phyloP scores from a whole-genome alignment of 1,139 yeast genomes.

The Saccharomyces uvarum region DNA sequence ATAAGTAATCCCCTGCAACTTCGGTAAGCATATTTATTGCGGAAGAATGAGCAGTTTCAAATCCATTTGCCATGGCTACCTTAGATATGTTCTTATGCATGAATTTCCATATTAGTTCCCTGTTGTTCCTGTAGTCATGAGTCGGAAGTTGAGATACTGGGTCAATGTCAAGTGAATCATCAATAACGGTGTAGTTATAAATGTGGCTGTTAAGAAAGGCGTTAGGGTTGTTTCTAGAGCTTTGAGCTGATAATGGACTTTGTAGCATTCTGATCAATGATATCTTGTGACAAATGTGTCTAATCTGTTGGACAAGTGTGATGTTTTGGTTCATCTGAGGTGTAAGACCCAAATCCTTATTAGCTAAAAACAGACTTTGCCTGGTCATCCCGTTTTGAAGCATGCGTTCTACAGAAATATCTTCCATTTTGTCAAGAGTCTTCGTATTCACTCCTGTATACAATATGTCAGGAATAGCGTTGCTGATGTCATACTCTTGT shows the following conservation, averaged over 20 bases:
- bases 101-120: conserved; percentile 55
- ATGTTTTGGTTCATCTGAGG: conserved; percentile 59
- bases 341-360: conserved; percentile 51
- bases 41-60: conserved; percentile 70
- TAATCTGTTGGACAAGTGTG: conserved; percentile 73
- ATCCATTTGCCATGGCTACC: conserved; percentile 87
- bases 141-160: conserved; percentile 60
- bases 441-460: conserved; percentile 48
- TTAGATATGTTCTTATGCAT: conserved; percentile 67
- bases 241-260: conserved; percentile 34
- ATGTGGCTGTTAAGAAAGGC: conserved; percentile 18
- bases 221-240: conserved; percentile 15
- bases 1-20: conserved; percentile 71
- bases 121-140: conserved; percentile 52
- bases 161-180: conserved; percentile 64
- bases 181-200: conserved; percentile 33
- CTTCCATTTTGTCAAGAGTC: conserved; percentile 45
- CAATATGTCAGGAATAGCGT: conserved; percentile 66
- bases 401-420: conserved; percentile 34
- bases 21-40: conserved; percentile 80
- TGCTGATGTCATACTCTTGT: conserved; percentile 75
- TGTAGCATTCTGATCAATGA: conserved; percentile 87
- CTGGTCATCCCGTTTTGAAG: conserved; percentile 29
- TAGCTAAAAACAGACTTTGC: conserved; percentile 31
- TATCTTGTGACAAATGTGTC: conserved; percentile 82